Evolutionary conservation across 2,329 filamentous ascomycete species (phyloP), one percentile per base, ranked within the genome.

Genomic region (Colletotrichum limetticola): DNA sequence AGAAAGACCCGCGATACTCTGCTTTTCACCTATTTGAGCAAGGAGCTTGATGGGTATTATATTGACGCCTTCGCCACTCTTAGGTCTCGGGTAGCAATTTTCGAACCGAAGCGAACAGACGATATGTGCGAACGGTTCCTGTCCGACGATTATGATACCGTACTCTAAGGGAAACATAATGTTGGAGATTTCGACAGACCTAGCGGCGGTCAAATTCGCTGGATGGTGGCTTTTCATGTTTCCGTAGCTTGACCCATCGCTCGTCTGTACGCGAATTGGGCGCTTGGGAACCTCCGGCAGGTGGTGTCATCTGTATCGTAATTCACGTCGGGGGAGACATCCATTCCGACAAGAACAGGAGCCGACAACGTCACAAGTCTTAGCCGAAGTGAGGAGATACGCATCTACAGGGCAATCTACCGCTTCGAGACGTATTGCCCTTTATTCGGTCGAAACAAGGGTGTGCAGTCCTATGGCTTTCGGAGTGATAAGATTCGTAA

Each of bases 391-490:
- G 77, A 78, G 37, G 60, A 74, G 53, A 71, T 75, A 55, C 75
- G 75, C 4, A 53, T 76, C 53, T 75, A 75, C 35, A 71, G 66
- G 14, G 77, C 77, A 7, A 42, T 78, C n/a, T 78, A 78, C 64
- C 75, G 75, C 16, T 72, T 75, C 30, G 71, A 77, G 3, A 74
- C 72, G 1, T 78, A 65, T 66, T 35, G 73, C 28, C 74, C 75
- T 5, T 35, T 66, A 11, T 66, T 66, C 22, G 64, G 55, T 32
- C 66, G 37, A 14, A 74, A 74, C 56, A 22, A 66, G 32, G 74
- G 69, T 37, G 53, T 11, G 22, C 67, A 72, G 35, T 12, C 14
- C 3, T 12, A 63, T 5, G 67, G 67, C 7, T 72, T 71, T 14
- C 26, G 30, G 35, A 30, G 60, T 9, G 28, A 73, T 37, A 63